Percentiles rank a stretch among this genome's conserved stretches.
Evolutionary conservation across 2,329 filamentous ascomycete species (phyloP).

Genomic region (Pseudocercospora eumusae): DNA sequence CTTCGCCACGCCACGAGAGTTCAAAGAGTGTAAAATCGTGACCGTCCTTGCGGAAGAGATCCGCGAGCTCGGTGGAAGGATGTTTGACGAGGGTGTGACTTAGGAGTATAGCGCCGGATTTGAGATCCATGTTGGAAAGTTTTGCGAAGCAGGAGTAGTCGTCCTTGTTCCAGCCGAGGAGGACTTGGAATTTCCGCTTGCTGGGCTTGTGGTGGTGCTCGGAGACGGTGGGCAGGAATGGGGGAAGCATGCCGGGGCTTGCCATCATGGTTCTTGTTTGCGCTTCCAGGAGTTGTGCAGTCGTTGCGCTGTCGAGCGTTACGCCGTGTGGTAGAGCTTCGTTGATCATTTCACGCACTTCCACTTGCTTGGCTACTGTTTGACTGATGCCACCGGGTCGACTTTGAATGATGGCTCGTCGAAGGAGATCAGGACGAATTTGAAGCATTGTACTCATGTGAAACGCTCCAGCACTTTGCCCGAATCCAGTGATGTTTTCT

Average conservation of each 20-base stretch:
- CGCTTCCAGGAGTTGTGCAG: background rate
- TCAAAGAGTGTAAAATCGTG: conserved; percentile 7
- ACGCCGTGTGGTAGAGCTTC: conserved; percentile 2
- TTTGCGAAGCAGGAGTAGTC: conserved; percentile 6
- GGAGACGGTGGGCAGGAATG: background rate
- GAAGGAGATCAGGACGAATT: conserved; percentile 6
- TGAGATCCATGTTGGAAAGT: background rate
- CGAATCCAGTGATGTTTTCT: conserved; percentile 3
- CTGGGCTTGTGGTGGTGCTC: background rate
- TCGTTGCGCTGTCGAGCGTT: background rate
- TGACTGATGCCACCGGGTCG: conserved; percentile 4
- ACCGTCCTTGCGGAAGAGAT: background rate
- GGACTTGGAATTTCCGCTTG: background rate
- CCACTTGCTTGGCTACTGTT: background rate
- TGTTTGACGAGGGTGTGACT: conserved; percentile 9
- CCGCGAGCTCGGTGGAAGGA: background rate
- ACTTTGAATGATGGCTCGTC: conserved; percentile 6
- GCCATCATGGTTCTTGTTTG: background rate
- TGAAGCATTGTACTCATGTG: conserved; percentile 9
- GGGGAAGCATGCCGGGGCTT: background rate
- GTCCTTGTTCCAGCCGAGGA: background rate
- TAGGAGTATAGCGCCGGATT: background rate
- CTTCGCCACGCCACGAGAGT: conserved; percentile 11
- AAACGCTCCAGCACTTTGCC: conserved; percentile 10
- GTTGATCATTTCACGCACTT: background rate